phyloP scores from a whole-genome alignment of 306 rosid genomes.

The Glycine tomentella region DNA sequence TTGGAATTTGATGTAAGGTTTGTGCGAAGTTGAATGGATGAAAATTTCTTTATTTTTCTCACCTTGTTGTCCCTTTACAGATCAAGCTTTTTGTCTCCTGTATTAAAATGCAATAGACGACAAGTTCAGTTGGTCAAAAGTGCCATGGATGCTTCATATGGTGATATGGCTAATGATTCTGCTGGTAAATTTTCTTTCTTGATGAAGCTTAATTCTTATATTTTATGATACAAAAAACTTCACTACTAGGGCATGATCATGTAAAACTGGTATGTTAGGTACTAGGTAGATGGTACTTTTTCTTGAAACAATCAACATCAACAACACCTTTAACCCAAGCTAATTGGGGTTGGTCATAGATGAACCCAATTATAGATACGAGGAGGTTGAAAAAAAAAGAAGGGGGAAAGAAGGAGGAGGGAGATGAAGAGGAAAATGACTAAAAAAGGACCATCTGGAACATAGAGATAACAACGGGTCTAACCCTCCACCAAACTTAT shows the following conservation, averaged over 20 bases:
- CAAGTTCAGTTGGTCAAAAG: slow-evolving; percentile 59
- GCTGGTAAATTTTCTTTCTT: slow-evolving; percentile 61
- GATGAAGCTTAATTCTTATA: background rate
- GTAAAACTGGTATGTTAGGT: slow-evolving; percentile 24
- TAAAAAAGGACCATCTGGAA: too few species aligned
- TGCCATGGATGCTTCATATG: slow-evolving; percentile 87
- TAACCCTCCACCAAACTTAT: too few species aligned
- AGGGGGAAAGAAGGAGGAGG: too few species aligned
- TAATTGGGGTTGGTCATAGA: too few species aligned
- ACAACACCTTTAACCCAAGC: too few species aligned
- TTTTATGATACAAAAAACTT: slow-evolving; percentile 4
- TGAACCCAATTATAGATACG: too few species aligned
- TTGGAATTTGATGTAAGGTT: slow-evolving; percentile 30
- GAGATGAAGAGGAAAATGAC: too few species aligned
- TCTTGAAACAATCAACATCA: background rate
- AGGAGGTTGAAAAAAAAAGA: too few species aligned
- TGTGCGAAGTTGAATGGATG: slow-evolving; percentile 14
- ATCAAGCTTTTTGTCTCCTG: slow-evolving; percentile 44
- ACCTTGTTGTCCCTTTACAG: slow-evolving; percentile 44
- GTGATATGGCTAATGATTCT: slow-evolving; percentile 71
- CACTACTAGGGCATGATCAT: slow-evolving; percentile 17
- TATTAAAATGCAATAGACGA: slow-evolving; percentile 40
- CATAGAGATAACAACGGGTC: too few species aligned
- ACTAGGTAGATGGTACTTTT: background rate
- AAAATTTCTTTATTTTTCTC: slow-evolving; percentile 33